These are phyloP conservation scores for Beverwykella pulmonaria DNA, from an alignment of 495 filamentous ascomycete genomes.

Conservation along the genomic window DNA sequence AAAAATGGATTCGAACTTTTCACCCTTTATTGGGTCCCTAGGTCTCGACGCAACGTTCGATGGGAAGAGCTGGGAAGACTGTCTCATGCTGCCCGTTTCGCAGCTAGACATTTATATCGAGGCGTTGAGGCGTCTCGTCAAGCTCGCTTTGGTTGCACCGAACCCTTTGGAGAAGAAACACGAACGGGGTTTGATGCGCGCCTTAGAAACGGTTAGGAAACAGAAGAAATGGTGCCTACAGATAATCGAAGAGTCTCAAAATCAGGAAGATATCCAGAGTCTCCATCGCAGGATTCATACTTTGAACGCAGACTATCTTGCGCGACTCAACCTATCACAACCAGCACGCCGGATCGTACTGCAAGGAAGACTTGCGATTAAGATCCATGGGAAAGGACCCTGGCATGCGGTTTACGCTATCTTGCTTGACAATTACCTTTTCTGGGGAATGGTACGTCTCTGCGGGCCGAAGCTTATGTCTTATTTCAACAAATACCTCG, in stretches of 20 bases:
- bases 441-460: conserved; percentile 28
- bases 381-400: conserved; percentile 9
- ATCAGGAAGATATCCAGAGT: conserved; percentile 18
- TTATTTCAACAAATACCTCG: too few species aligned
- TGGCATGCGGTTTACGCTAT: conserved; percentile 19
- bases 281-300: conserved; percentile 23
- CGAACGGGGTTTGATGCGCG: not conserved
- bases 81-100: conserved; percentile 8
- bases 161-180: not conserved
- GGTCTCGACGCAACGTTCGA: conserved; percentile 8
- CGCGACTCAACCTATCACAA: conserved; percentile 8
- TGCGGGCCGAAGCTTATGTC: too few species aligned
- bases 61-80: conserved; percentile 24
- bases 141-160: not conserved
- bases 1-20: conserved; percentile 10
- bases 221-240: not conserved
- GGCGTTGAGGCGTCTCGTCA: conserved; percentile 3
- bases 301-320: not conserved
- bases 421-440: conserved; percentile 24
- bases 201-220: conserved; percentile 2
- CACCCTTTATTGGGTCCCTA: not conserved
- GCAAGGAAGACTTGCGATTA: conserved; percentile 21
- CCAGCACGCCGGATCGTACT: conserved; percentile 1
- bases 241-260: not conserved
- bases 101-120: conserved; percentile 20